Base-by-base conservation (phyloP, 1,139 yeast species). In the Scheffersomyces segobiensis region DNA sequence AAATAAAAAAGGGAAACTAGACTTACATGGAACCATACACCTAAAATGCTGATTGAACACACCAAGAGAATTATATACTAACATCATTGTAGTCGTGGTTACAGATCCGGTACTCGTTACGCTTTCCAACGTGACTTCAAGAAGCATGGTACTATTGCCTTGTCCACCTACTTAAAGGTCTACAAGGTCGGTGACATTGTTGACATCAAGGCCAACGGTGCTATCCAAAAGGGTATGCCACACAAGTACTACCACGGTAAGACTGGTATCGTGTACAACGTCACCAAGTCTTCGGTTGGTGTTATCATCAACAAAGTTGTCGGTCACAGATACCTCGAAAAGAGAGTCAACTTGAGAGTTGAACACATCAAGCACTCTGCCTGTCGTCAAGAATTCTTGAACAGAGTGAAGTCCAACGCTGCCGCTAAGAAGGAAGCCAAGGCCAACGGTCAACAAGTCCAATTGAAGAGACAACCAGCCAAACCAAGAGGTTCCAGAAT, bases 231-330 rank as follows among this genome's bases (percentile, higher is more conserved):
- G 88, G 97, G 98, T 89, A 92, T 93, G 97, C 98, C 98, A 80
- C 97, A 91, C 91, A 93, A 93, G 87, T 92, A 87, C 89, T 93
- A 93, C 97, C 97, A 93, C 87, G 98, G 98, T 83, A 93, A 92
- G 88, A 93, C 98, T 70, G 98, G 98, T 88, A 91, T 93, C 71
- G 88, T 93, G 69, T 93, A 87, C 95, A 93, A 93, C 87, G 95
- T 93, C 71, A 93, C 98, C 88, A 93, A 91, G 87, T 84, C 97
- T 65, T 86, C 98, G 65, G 98, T 93, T 69, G 98, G 98, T 87
- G 95, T 93, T 72, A 91, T 93, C 77, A 82, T 93, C 78, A 89
- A 93, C 93, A 93, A 93, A 88, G 87, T 92, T 81, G 98, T 93
- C 74, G 98, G 98, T 80, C 85, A 90, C 96, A 91, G 98, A 87